Evolutionary conservation across 495 filamentous ascomycete species (phyloP).

Genomic region (Hyaloscypha finlandica): DNA sequence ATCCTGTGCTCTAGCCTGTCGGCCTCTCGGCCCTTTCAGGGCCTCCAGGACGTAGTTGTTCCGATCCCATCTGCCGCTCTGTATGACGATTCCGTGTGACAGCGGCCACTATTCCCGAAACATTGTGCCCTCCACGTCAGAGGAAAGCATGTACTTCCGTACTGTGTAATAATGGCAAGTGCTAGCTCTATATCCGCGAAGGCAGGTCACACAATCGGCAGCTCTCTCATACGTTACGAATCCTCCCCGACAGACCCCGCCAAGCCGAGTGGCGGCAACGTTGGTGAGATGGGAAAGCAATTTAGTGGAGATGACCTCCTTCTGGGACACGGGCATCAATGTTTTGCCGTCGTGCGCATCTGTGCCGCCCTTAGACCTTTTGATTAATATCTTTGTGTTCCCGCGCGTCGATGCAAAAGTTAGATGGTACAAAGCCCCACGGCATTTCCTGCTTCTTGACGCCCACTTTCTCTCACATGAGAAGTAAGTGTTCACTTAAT

Average conservation of each 20-base stretch:
- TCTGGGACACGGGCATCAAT: not conserved
- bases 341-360: not conserved
- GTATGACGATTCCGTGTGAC: not conserved
- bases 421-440: not conserved
- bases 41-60: not conserved
- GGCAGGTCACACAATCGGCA: conserved; percentile 9
- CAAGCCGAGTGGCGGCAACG: not conserved
- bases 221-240: conserved; percentile 17
- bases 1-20: not conserved
- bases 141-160: not conserved
- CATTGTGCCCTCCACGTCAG: not conserved
- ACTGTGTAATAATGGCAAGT: not conserved
- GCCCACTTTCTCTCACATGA: not conserved
- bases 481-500: not conserved
- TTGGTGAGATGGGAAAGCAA: not conserved
- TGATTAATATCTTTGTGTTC: not conserved
- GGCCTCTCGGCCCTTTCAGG: too few relatives aligned
- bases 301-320: conserved; percentile 3
- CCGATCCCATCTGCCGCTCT: not conserved
- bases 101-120: conserved; percentile 1
- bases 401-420: not conserved
- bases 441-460: not conserved
- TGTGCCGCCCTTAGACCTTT: not conserved
- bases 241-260: conserved; percentile 8
- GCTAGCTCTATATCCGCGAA: not conserved